Evolutionary conservation across 2,329 filamentous ascomycete genomes (phyloP).

Genomic region (Xylariaceae sp.): DNA sequence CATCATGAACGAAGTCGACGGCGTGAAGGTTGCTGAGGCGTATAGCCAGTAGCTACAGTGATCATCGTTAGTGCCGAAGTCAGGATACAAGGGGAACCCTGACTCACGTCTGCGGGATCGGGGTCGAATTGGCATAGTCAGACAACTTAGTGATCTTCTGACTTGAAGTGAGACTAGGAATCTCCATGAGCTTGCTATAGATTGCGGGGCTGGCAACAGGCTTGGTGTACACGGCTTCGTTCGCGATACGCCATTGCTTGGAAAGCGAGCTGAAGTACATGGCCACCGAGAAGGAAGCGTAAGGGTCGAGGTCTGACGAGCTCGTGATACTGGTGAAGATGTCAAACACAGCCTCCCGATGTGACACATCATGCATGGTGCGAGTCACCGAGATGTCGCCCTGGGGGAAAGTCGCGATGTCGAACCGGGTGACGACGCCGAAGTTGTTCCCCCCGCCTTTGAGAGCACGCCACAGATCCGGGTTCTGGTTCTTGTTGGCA

Average conservation of each 20-base stretch:
- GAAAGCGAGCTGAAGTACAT: not conserved
- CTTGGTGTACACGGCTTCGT: slow-evolving; percentile 3
- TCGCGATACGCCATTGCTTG: slow-evolving; percentile 1
- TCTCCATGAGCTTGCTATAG: slow-evolving; percentile 1
- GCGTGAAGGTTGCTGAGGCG: not conserved
- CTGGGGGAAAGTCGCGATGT: slow-evolving; percentile 8
- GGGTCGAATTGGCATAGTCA: not conserved
- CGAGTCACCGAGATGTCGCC: slow-evolving; percentile 1
- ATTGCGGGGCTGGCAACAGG: slow-evolving; percentile 1
- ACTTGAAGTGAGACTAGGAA: not conserved
- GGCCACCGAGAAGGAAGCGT: not conserved
- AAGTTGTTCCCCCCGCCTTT: slow-evolving; percentile 12
- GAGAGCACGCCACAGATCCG: slow-evolving; percentile 9
- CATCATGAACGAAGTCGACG: not conserved
- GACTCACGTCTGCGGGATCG: slow-evolving; percentile 1
- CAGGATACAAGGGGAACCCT: not conserved
- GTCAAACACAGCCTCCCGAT: not conserved
- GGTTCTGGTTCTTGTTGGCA: slow-evolving; percentile 4
- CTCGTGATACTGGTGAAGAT: not conserved
- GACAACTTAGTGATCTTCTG: not conserved
- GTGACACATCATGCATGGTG: not conserved
- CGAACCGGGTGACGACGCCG: slow-evolving; percentile 14
- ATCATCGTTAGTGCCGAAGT: not conserved
- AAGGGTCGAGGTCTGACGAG: slow-evolving; percentile 3
- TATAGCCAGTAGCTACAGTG: not conserved